Percentiles rank a stretch among this genome's conserved stretches.
Evolutionary conservation across 768 basidiomycete species (phyloP).

Genomic region (Boletales sp.): DNA sequence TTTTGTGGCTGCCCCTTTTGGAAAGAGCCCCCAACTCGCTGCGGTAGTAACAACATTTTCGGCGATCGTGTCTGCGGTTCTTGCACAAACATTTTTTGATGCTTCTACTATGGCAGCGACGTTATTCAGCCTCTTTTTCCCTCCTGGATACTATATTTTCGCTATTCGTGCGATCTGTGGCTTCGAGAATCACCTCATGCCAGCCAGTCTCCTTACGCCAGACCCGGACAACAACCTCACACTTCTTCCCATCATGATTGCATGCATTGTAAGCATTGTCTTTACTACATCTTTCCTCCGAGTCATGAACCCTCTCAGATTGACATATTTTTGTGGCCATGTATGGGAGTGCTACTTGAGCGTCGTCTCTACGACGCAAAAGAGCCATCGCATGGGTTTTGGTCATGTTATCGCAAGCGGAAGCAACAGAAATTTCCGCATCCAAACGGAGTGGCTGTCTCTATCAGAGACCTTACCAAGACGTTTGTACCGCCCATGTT

Average conservation of each 20-base stretch:
- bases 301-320: constrained; percentile 39
- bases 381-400: constrained; percentile 30
- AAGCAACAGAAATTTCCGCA: constrained; percentile 15
- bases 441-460: constrained; percentile 51
- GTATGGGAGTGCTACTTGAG: constrained; percentile 58
- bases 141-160: constrained; percentile 74
- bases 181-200: constrained; percentile 56
- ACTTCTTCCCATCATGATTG: constrained; percentile 58
- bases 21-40: constrained; percentile 68
- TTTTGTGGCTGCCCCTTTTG: constrained; percentile 66
- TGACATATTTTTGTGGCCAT: constrained; percentile 73
- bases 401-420: constrained; percentile 18
- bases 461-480: constrained; percentile 58
- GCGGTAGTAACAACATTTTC: constrained; percentile 65
- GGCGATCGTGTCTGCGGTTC: constrained; percentile 61
- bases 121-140: constrained; percentile 68
- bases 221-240: constrained; percentile 59
- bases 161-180: constrained; percentile 64
- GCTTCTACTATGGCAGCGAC: constrained; percentile 46
- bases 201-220: constrained; percentile 50
- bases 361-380: constrained; percentile 57
- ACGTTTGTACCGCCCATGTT: constrained; percentile 51
- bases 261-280: constrained; percentile 53
- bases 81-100: constrained; percentile 52
- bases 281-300: neutral